Base-by-base conservation (phyloP, 306 rosid species). In the Styphnolobium japonicum region DNA sequence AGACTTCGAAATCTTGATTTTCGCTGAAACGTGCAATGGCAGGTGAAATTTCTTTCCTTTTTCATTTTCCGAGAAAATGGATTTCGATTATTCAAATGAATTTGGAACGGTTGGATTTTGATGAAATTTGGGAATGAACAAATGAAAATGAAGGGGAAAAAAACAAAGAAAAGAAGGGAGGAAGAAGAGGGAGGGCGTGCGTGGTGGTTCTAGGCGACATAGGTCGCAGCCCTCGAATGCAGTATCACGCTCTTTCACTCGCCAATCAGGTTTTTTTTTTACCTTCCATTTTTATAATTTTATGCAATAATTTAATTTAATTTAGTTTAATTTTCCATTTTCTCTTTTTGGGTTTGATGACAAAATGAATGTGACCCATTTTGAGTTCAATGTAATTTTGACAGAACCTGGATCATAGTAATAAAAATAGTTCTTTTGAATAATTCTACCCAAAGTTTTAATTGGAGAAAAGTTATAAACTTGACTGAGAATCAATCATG, bases 151-250 rank as follows among this genome's bases (percentile, higher is more conserved):
- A 75, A 81, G 85, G 85, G 19, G n/a, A n/a, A n/a, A 45, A 75
- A 85, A 68, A 43, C 72, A 64, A 58, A 25, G 87, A 46, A 36
- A 74, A 75, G 69, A 76, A 77, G 37, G 84, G 83, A 80, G 87
- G 81, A 78, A 89, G 86, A 86, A 91, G 87, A 82, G 88, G 92
- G 75, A 92, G 97, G 71, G 98, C 98, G 33, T 95, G 98, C 71
- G 92, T 95, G 15, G 96, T 95, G 55, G 98, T 95, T 67, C 83
- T 95, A 61, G 98, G 98, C 0, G 98, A 95, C 81, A 84, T 95
- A 42, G 98, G 98, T 64, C 98, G 99, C 43, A 95, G 96, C 76
- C 99, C 99, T 80, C 88, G 99, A 78, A 95, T 95, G 99, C 98
- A 95, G 75, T 95, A 90, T 34, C 99, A 95, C 15, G 95, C 99